Evolutionary conservation across 768 basidiomycete species (phyloP), one percentile per base, ranked within the genome.

Genomic region (Dentipellis sp.): DNA sequence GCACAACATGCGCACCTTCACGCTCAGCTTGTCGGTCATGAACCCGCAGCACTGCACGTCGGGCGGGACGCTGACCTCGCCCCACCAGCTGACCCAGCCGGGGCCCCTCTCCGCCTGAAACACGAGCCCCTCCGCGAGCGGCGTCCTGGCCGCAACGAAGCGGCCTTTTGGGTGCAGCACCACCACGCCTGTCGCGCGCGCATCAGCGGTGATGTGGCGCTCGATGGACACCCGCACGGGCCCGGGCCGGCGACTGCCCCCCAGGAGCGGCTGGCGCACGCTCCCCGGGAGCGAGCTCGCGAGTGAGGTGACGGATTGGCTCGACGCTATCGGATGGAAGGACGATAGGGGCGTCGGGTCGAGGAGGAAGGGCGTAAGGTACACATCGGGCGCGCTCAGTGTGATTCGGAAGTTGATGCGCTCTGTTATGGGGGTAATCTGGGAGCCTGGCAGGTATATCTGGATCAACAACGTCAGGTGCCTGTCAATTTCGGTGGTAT

Each of bases 401-500:
- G 49, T 36, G 14, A 60, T 35, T 21, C 57, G 54, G 36, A 60
- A 60, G 17, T 36, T 21, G n/a, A 60, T 50, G 8, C 35, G 19
- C n/a, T 54, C 42, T 11, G 19, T 35, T 8, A 58, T 37, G 1
- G 59, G 48, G 16, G 40, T 53, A 6, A 60, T 60, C 38, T 60
- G 59, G 12, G 59, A 58, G 14, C 54, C 9, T 42, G 56, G 59
- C 12, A 60, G 59, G 39, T 55, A 60, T 34, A 60, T 46, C 57
- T 60, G 16, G 10, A 35, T 1, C 12, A 10, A 14, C 14, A 21
- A 11, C 12, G 10, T 7, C 4, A 17, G 12, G 22, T 17, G 16
- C 35, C 34, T 48, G 45, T 12, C 34, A 3, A n/a, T 29, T 34
- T 8, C 12, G 10, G 39, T 36, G 12, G 34, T n/a, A 12, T 8